A percentile compares a stretch with the other conserved stretches of the same genome.
Evolutionary conservation across 2,329 filamentous ascomycete species (phyloP).

Genomic region (Fusarium sambucinum): DNA sequence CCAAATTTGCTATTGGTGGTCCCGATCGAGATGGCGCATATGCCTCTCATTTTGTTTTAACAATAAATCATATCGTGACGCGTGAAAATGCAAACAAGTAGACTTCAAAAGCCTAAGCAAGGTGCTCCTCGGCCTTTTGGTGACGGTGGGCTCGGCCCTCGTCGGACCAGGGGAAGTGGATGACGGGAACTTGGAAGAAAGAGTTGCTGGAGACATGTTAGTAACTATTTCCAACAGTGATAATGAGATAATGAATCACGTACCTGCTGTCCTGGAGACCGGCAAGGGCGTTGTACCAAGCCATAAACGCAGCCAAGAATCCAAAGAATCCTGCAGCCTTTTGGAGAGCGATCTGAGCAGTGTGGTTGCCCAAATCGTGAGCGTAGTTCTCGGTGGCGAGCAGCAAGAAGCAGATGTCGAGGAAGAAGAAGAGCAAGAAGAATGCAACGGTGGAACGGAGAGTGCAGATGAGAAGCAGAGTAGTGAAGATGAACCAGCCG

Average conservation of each 20-base stretch:
- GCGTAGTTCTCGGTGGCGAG: constrained; percentile 74
- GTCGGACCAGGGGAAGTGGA: constrained; percentile 95
- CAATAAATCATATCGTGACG: constrained; percentile 40
- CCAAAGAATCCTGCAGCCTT: constrained; percentile 84
- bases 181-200: constrained; percentile 92
- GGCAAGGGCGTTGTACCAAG: constrained; percentile 89
- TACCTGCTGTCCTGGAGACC: constrained; percentile 81
- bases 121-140: constrained; percentile 55
- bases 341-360: constrained; percentile 63
- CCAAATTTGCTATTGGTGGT: not conserved
- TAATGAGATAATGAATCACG: constrained; percentile 44
- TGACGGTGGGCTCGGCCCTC: constrained; percentile 72
- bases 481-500: constrained; percentile 89
- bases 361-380: constrained; percentile 62
- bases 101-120: constrained; percentile 34
- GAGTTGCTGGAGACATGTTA: constrained; percentile 70
- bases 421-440: constrained; percentile 80
- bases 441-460: constrained; percentile 82
- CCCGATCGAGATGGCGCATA: not conserved
- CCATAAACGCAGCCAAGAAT: constrained; percentile 82
- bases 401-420: constrained; percentile 81
- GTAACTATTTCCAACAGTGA: constrained; percentile 19
- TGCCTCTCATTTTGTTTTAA: constrained; percentile 14
- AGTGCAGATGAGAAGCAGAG: constrained; percentile 78
- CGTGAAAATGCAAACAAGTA: constrained; percentile 31